These are phyloP conservation scores for Lizonia empirigonia DNA, from an alignment of 2,329 filamentous ascomycete species.

Conservation along the genomic window DNA sequence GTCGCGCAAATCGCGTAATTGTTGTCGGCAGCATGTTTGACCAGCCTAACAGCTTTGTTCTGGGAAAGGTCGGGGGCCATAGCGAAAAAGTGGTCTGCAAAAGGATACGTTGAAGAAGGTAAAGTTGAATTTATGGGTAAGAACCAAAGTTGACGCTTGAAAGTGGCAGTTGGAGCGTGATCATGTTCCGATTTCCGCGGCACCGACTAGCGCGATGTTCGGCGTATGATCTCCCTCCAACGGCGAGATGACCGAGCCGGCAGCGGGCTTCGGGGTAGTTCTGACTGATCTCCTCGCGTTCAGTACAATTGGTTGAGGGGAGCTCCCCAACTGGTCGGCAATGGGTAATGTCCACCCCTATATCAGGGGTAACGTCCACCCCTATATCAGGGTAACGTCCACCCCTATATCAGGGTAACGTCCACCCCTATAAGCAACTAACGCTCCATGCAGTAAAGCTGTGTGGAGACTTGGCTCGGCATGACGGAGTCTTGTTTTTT, in stretches of 20 bases:
- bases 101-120: not conserved
- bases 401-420: too few relatives aligned
- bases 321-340: too few relatives aligned
- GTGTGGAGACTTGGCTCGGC: too few relatives aligned
- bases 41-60: conserved; percentile 53
- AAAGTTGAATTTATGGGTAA: conserved; percentile 6
- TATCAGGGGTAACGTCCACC: too few relatives aligned
- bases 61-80: conserved; percentile 59
- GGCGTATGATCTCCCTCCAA: conserved; percentile 14
- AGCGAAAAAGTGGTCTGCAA: conserved; percentile 45
- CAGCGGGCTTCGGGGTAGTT: conserved; percentile 18
- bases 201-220: conserved; percentile 12
- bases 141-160: conserved; percentile 47
- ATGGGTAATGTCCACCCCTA: too few relatives aligned
- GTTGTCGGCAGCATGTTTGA: conserved; percentile 61
- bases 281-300: conserved; percentile 17
- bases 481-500: too few relatives aligned
- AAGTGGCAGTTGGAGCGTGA: conserved; percentile 54
- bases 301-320: conserved; percentile 1
- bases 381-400: too few relatives aligned
- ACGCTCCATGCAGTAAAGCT: too few relatives aligned
- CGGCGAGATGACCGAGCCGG: conserved; percentile 23
- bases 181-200: conserved; percentile 17
- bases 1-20: conserved; percentile 66
- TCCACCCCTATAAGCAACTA: too few relatives aligned